phyloP scores from a whole-genome alignment of 306 rosid genomes.

The Glycine soja region DNA sequence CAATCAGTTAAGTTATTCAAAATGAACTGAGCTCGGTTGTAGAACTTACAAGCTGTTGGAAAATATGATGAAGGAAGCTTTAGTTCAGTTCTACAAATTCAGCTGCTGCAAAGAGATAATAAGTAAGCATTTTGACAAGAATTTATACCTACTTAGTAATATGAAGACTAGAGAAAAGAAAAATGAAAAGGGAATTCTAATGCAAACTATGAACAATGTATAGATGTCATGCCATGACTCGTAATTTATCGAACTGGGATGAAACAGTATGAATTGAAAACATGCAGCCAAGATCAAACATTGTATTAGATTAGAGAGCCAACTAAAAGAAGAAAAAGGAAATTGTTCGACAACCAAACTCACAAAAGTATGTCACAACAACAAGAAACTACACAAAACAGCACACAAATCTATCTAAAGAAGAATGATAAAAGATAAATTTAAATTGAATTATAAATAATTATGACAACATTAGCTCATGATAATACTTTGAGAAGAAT shows the following conservation, averaged over 20 bases:
- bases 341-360: constrained; percentile 9
- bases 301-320: background rate
- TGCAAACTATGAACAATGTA: constrained; percentile 27
- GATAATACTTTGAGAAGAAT: constrained; percentile 18
- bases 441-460: background rate
- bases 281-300: constrained; percentile 10
- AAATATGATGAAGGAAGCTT: constrained; percentile 40
- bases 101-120: constrained; percentile 37
- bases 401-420: constrained; percentile 8
- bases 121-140: constrained; percentile 26
- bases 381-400: background rate
- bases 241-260: constrained; percentile 10
- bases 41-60: constrained; percentile 43
- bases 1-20: constrained; percentile 30
- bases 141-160: background rate
- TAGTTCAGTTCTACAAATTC: constrained; percentile 51
- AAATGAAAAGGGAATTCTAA: constrained; percentile 11
- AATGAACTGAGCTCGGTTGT: background rate
- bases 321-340: background rate
- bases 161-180: background rate
- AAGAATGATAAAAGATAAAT: constrained; percentile 15
- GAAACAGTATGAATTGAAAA: constrained; percentile 8
- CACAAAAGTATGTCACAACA: background rate
- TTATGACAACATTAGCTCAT: constrained; percentile 23
- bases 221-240: constrained; percentile 25